These are phyloP conservation scores for Fusarium beomiforme DNA, from an alignment of 2,329 filamentous ascomycete genomes.

Conservation along the genomic window DNA sequence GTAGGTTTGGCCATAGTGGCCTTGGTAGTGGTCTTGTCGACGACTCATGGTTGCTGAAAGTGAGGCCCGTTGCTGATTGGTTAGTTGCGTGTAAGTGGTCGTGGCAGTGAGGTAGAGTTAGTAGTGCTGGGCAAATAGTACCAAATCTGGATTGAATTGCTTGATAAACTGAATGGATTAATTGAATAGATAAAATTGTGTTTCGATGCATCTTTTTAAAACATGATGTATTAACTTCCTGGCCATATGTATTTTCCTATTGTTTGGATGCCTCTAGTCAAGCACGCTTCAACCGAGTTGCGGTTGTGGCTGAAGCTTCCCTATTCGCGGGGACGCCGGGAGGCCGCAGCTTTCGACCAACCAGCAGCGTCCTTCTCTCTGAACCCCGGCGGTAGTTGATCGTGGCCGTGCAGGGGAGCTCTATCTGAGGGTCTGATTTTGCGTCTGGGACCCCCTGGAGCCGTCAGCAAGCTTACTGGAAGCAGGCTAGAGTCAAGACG, in stretches of 20 bases:
- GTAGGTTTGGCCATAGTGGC: slow-evolving; percentile 9
- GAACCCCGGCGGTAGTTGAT: slow-evolving; percentile 2
- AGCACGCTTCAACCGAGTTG: slow-evolving; percentile 24
- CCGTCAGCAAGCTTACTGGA: slow-evolving; percentile 36
- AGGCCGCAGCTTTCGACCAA: slow-evolving; percentile 39
- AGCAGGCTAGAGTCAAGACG: slow-evolving; percentile 26
- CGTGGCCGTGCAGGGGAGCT: slow-evolving; percentile 36
- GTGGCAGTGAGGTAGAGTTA: not conserved
- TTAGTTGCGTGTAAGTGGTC: slow-evolving; percentile 22
- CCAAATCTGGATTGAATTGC: not conserved
- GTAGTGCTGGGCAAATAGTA: not conserved
- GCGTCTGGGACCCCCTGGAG: not conserved
- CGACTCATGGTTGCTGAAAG: slow-evolving; percentile 34
- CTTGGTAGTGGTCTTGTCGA: slow-evolving; percentile 23
- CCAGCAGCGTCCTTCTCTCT: slow-evolving; percentile 2
- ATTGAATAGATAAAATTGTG: not conserved
- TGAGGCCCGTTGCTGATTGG: slow-evolving; percentile 14
- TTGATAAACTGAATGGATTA: not conserved
- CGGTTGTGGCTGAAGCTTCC: slow-evolving; percentile 40
- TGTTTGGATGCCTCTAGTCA: slow-evolving; percentile 33
- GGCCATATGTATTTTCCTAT: not conserved
- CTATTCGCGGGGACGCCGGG: slow-evolving; percentile 40
- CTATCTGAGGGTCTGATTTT: not conserved
- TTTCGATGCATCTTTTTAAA: not conserved
- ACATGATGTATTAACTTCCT: slow-evolving; percentile 24